These are phyloP conservation scores for Brassica cretica DNA, from an alignment of 345 rosid genomes.

Conservation along the genomic window DNA sequence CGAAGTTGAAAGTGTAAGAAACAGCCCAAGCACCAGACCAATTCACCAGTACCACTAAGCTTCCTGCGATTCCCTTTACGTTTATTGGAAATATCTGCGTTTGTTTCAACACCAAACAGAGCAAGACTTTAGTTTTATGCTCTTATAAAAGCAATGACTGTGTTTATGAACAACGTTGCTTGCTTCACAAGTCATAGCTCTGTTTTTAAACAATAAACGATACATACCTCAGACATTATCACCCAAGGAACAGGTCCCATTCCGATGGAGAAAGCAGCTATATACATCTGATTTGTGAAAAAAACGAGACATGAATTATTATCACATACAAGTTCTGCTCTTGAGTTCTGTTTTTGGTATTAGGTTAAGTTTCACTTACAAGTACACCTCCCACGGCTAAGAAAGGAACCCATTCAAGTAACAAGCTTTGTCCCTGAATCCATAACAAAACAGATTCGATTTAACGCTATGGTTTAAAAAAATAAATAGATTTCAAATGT, in stretches of 20 bases:
- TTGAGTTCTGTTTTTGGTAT: conserved; percentile 1
- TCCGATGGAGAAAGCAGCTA: conserved; percentile 77
- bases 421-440: conserved; percentile 55
- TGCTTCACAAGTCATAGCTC: background rate
- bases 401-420: conserved; percentile 64
- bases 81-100: conserved; percentile 85
- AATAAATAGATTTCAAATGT: background rate
- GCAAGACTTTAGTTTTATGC: background rate
- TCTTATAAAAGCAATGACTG: background rate
- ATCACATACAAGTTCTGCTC: background rate
- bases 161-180: background rate
- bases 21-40: conserved; percentile 96
- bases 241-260: conserved; percentile 98
- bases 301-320: background rate
- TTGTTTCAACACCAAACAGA: conserved; percentile 5
- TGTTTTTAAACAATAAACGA: conserved; percentile 3
- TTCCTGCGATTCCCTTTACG: conserved; percentile 85
- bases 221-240: conserved; percentile 97
- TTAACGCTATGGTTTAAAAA: background rate
- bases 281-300: conserved; percentile 48
- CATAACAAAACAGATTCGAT: background rate
- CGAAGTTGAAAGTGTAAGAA: conserved; percentile 84
- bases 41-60: conserved; percentile 86
- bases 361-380: conserved; percentile 45
- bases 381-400: conserved; percentile 74